Conservation (phyloP, 305 asterid genomes). For the Fraxinus albicans region DNA sequence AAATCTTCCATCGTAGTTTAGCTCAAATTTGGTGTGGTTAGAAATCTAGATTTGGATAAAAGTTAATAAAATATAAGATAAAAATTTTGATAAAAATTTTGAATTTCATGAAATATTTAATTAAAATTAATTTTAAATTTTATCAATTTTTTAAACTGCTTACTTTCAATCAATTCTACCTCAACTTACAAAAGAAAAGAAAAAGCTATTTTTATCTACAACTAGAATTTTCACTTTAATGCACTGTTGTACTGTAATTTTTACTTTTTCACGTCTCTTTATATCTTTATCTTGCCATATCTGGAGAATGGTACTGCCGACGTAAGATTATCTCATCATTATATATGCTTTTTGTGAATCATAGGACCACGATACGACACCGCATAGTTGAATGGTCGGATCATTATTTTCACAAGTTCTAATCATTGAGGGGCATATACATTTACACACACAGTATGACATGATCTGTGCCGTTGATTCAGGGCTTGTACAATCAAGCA, state of each 20-base stretch:
- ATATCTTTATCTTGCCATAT: not conserved
- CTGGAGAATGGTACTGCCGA: not conserved
- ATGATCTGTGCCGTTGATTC: not conserved
- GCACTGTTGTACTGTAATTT: not conserved
- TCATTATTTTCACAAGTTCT: not conserved
- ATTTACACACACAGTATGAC: not conserved
- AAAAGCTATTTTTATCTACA: not conserved
- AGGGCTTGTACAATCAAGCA: not conserved
- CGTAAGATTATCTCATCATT: too few species aligned
- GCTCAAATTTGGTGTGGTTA: too few species aligned
- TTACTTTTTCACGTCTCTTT: slow-evolving; percentile 17
- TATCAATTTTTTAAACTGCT: not conserved
- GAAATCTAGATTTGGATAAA: too few species aligned
- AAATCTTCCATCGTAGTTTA: too few species aligned
- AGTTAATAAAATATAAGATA: too few species aligned
- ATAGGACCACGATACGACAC: slow-evolving; percentile 19
- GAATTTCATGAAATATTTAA: too few species aligned
- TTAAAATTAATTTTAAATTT: too few species aligned
- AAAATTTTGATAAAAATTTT: too few species aligned
- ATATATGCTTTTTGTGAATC: slow-evolving; percentile 8
- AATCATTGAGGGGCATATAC: not conserved
- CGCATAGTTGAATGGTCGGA: not conserved
- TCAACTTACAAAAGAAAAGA: not conserved
- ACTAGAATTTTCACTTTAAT: not conserved
- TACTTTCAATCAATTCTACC: not conserved